Percentiles rank a stretch among this genome's conserved stretches.
Evolutionary conservation across 2,329 filamentous ascomycete species (phyloP).

Genomic region (Phaeosphaeria sp.): DNA sequence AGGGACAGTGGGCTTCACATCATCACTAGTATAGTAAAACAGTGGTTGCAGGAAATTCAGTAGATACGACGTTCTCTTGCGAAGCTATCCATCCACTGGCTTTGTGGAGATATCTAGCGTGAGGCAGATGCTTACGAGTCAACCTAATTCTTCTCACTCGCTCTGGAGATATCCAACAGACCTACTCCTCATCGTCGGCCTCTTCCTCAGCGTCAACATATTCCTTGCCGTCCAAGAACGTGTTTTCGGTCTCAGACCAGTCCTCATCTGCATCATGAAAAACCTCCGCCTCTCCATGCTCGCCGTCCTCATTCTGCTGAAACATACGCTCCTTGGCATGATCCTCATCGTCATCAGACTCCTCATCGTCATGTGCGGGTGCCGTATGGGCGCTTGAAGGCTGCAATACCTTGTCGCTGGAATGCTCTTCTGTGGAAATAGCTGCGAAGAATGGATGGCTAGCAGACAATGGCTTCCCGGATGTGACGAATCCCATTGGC

Average conservation of each 20-base stretch:
- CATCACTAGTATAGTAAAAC: too few species aligned
- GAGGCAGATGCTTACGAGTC: too few species aligned
- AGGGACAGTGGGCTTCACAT: too few species aligned
- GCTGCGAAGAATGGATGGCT: constrained; percentile 61
- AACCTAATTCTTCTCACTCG: too few species aligned
- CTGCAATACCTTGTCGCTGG: background rate
- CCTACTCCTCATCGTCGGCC: background rate
- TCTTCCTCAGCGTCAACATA: constrained; percentile 1
- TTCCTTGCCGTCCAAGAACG: constrained; percentile 10
- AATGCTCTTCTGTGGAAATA: background rate
- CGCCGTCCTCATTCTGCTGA: background rate
- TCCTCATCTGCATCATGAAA: constrained; percentile 7
- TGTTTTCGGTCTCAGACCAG: constrained; percentile 6
- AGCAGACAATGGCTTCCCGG: constrained; percentile 57
- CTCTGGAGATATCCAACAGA: background rate
- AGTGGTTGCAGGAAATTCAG: too few species aligned
- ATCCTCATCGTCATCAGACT: constrained; percentile 13
- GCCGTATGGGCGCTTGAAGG: background rate
- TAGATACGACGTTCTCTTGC: too few species aligned
- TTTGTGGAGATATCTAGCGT: too few species aligned
- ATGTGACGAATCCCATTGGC: constrained; percentile 65
- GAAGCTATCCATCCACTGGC: too few species aligned
- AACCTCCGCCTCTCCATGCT: background rate
- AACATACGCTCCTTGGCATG: constrained; percentile 14
- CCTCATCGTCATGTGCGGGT: constrained; percentile 1